These are phyloP conservation scores for Hypoxylon sp. DNA, from an alignment of 2,329 filamentous ascomycete species.

Conservation along the genomic window DNA sequence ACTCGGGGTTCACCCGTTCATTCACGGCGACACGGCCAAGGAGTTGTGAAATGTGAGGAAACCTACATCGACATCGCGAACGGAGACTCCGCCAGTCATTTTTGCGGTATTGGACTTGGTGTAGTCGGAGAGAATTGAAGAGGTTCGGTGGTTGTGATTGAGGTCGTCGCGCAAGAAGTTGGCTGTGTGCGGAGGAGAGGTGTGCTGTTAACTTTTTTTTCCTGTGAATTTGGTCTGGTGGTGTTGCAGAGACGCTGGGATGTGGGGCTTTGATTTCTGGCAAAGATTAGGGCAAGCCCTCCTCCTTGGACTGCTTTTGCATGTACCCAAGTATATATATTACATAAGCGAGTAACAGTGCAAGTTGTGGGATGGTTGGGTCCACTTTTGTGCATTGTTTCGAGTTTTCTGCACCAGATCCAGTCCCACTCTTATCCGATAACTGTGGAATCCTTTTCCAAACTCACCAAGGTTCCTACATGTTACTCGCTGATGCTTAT, in stretches of 20 bases:
- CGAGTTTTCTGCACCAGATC: background rate
- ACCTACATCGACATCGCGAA: constrained; percentile 90
- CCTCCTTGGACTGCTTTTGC: constrained; percentile 5
- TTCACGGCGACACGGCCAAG: constrained; percentile 46
- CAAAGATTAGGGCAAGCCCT: constrained; percentile 42
- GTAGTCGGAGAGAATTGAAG: constrained; percentile 19
- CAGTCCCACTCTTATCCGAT: background rate
- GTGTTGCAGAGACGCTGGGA: constrained; percentile 27
- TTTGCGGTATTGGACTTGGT: constrained; percentile 68
- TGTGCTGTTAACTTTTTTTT: constrained; percentile 37
- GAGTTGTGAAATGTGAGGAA: constrained; percentile 49
- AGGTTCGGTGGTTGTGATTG: constrained; percentile 21
- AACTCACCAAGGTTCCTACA: no score
- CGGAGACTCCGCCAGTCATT: constrained; percentile 84
- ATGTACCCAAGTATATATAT: background rate
- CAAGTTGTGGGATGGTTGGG: background rate
- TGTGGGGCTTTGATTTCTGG: constrained; percentile 41
- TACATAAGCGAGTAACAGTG: background rate
- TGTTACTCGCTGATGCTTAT: background rate
- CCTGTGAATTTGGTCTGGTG: constrained; percentile 36
- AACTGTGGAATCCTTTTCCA: background rate
- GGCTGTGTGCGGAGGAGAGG: constrained; percentile 36
- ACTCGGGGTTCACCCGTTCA: constrained; percentile 7
- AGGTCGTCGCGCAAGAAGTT: constrained; percentile 36
- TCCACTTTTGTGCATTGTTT: background rate